Evolutionary conservation across 2,329 filamentous ascomycete genomes (phyloP).

Genomic region (Pseudopithomyces chartarum): DNA sequence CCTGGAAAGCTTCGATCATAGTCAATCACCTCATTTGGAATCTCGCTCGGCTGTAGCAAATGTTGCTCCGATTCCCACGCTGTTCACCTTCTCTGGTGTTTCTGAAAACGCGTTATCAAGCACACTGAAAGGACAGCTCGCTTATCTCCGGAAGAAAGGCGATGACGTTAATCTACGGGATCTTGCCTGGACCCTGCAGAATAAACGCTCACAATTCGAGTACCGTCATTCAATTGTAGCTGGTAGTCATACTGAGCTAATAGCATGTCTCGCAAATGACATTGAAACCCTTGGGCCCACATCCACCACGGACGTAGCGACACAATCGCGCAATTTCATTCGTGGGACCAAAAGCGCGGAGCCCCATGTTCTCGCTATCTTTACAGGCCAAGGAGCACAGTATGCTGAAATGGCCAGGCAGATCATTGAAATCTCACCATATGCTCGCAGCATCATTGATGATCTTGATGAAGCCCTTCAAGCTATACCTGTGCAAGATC

Average conservation of each 20-base stretch:
- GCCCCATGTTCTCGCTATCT: conserved; percentile 44
- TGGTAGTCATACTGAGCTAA: neutral
- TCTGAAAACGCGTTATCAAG: conserved; percentile 7
- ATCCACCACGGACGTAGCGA: conserved; percentile 7
- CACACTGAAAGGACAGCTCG: conserved; percentile 6
- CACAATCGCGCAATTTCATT: conserved; percentile 5
- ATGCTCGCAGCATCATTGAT: conserved; percentile 29
- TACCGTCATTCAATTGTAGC: conserved; percentile 7
- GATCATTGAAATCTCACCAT: conserved; percentile 33
- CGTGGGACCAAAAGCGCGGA: conserved; percentile 14
- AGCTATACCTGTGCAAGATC: conserved; percentile 13
- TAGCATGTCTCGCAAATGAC: neutral
- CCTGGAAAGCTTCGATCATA: conserved; percentile 15
- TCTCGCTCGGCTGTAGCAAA: neutral
- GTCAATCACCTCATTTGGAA: neutral
- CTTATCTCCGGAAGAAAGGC: conserved; percentile 5
- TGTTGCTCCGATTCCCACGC: neutral
- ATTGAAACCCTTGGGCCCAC: neutral
- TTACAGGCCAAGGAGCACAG: conserved; percentile 52
- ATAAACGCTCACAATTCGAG: conserved; percentile 13
- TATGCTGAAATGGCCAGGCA: conserved; percentile 49
- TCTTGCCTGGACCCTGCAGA: conserved; percentile 19
- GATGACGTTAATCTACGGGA: neutral
- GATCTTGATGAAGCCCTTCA: conserved; percentile 28
- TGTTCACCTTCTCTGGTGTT: conserved; percentile 15